Evolutionary conservation across 2,329 filamentous ascomycete species (phyloP).

Genomic region (Verticillium albo-atrum): DNA sequence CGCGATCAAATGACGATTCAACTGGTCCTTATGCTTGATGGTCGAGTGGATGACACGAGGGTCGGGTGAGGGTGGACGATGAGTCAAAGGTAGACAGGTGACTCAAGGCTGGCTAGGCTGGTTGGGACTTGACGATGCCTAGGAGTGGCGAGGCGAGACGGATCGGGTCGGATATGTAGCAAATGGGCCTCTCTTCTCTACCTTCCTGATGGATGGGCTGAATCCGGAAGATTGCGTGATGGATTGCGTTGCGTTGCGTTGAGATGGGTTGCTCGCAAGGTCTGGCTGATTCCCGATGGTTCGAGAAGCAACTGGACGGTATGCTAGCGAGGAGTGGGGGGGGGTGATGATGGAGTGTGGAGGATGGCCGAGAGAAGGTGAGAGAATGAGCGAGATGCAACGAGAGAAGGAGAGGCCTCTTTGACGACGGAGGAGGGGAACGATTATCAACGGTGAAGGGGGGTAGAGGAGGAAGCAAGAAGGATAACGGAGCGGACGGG

Average conservation of each 20-base stretch:
- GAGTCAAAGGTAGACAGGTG: slow-evolving; percentile 8
- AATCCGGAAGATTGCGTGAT: slow-evolving; percentile 8
- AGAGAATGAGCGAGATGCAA: neutral
- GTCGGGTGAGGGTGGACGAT: neutral
- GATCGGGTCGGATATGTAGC: neutral
- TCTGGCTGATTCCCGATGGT: slow-evolving; percentile 1
- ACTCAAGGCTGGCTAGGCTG: slow-evolving; percentile 8
- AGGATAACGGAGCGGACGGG: slow-evolving; percentile 11
- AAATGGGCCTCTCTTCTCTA: slow-evolving; percentile 11
- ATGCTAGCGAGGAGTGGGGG: neutral
- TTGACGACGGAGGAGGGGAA: slow-evolving; percentile 9
- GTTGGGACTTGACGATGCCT: slow-evolving; percentile 5
- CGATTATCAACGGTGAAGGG: slow-evolving; percentile 8
- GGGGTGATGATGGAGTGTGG: neutral
- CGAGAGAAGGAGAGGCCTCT: slow-evolving; percentile 12
- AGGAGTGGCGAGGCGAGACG: neutral
- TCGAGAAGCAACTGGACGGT: neutral
- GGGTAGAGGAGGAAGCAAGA: slow-evolving; percentile 10
- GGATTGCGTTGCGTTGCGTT: slow-evolving; percentile 6
- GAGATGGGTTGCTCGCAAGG: neutral
- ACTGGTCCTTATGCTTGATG: neutral
- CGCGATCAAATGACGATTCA: slow-evolving; percentile 1
- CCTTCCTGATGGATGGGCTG: slow-evolving; percentile 9
- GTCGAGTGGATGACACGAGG: slow-evolving; percentile 1
- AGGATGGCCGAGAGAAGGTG: neutral